Conservation (phyloP, 1,139 yeast species). For the Blastobotrys aristatus region DNA sequence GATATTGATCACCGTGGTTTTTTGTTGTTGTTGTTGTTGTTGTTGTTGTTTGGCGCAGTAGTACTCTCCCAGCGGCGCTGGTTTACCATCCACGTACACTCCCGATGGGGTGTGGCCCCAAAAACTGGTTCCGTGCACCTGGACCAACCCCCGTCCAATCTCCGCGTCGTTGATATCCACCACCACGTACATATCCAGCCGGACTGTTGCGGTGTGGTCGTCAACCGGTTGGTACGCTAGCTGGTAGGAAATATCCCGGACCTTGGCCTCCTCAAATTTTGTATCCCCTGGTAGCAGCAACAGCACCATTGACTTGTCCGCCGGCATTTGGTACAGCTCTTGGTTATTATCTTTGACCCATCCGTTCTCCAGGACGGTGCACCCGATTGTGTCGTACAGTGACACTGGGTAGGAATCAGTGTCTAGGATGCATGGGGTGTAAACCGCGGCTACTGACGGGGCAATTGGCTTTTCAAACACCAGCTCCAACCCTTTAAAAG, state of each 20-base stretch:
- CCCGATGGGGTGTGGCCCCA: conserved; percentile 4
- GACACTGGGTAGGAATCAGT: neutral
- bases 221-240: neutral
- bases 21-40: neutral
- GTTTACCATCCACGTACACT: conserved; percentile 3
- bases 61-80: neutral
- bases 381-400: neutral
- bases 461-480: conserved; percentile 7
- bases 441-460: neutral
- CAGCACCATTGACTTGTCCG: neutral
- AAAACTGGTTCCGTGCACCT: neutral
- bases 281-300: neutral
- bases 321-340: neutral
- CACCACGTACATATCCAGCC: neutral
- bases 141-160: conserved; percentile 5
- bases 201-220: neutral
- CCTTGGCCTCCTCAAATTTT: neutral
- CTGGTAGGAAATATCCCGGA: conserved; percentile 6
- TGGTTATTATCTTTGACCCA: neutral
- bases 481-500: conserved; percentile 7
- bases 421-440: conserved; percentile 1
- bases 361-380: neutral
- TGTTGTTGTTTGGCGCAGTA: neutral
- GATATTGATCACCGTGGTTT: neutral
- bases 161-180: conserved; percentile 4